Evolutionary conservation across 768 basidiomycete species (phyloP), one percentile per base, ranked within the genome.

Genomic region (Kwoniella europaea): DNA sequence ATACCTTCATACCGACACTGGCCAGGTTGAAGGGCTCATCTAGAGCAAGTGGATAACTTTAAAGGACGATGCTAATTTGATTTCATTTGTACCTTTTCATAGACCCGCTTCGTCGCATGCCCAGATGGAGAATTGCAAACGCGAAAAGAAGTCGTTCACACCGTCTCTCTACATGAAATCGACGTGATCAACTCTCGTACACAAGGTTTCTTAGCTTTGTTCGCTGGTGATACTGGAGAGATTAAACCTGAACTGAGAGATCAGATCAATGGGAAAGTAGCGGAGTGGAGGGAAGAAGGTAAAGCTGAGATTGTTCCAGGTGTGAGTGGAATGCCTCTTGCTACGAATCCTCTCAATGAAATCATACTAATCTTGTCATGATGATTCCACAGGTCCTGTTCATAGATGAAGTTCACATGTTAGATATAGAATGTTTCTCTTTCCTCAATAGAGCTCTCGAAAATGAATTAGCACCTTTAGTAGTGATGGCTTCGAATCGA

Each of bases 381-480:
- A 18, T 46, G 10, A n/a, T 0, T 63, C 9, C 5, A 18, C 15
- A 95, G 93, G 93, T 97, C n/a, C 86, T 97, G 13, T 98, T 98
- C 86, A 97, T 98, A 76, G 96, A 98, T 84, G 96, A 98, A 85
- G 96, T 98, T 13, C 96, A 98, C 87, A 99, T 99, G 96, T 90
- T 99, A 74, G 96, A 99, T 83, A 98, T 99, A 72, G 96, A 98
- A 83, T 98, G 96, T 82, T 98, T 98, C 87, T 97, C 95, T 7
- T 99, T 95, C 88, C 87, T 99, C 70, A 99, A 99, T 83, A 90
- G 96, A 43, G 96, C 96, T 2, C 87, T 99, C 59, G 96, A 99
- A 82, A 90, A 90, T 71, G 95, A 96, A 72, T 87, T 98, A 0
- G 90, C 96, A 1, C 96, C 96, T 1, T 86, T 98, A 64, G 96